Conservation (phyloP, 345 rosid species). For the Brassica rapa region DNA sequence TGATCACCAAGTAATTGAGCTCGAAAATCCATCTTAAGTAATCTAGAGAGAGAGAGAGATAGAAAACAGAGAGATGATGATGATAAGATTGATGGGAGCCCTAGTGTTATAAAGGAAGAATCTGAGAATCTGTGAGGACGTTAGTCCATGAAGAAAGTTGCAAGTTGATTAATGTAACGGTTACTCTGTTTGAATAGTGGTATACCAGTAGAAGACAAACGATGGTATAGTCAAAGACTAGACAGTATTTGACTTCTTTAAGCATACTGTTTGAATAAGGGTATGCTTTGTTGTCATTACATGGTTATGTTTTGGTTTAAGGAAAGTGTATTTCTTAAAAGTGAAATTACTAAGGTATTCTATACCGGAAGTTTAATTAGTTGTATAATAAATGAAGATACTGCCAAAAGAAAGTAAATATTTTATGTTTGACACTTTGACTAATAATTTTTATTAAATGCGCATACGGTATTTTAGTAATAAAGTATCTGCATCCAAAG, state of each 20-base stretch:
- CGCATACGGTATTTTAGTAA: background rate
- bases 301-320: background rate
- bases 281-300: background rate
- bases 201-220: background rate
- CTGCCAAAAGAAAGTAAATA: background rate
- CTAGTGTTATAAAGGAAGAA: background rate
- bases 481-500: background rate
- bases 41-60: conserved; percentile 15
- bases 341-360: background rate
- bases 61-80: background rate
- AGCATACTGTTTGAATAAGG: too few relatives aligned
- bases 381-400: background rate
- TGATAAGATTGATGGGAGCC: conserved; percentile 4
- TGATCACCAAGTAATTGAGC: background rate
- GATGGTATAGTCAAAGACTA: background rate
- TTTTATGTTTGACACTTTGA: background rate
- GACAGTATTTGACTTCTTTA: too few relatives aligned
- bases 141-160: conserved; percentile 12
- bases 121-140: background rate
- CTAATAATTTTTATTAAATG: background rate
- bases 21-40: conserved; percentile 42
- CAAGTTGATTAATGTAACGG: background rate
- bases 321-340: background rate
- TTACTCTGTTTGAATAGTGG: background rate
- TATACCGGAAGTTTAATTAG: background rate